Conservation (phyloP, 2,329 filamentous ascomycete genomes). For the Trichoderma hamatum region DNA sequence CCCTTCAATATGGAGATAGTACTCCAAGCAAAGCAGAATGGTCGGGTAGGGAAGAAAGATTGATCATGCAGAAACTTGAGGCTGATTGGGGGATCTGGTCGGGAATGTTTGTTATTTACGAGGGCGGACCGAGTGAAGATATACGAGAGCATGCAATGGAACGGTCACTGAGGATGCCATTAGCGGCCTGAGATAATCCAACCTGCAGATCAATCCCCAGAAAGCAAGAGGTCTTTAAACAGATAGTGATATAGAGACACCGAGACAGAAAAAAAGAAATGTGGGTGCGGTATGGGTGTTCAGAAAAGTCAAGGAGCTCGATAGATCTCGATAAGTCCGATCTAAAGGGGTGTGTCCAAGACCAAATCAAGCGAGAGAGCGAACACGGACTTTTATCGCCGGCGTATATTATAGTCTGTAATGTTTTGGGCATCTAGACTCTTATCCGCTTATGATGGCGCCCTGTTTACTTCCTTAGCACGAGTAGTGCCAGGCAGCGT, state of each 20-base stretch:
- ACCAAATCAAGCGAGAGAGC: slow-evolving; percentile 22
- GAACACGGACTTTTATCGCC: slow-evolving; percentile 26
- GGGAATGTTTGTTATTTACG: slow-evolving; percentile 42
- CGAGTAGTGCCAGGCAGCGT: neutral
- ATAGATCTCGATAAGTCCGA: slow-evolving; percentile 36
- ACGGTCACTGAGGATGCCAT: slow-evolving; percentile 40
- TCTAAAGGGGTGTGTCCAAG: slow-evolving; percentile 8
- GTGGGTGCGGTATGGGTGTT: slow-evolving; percentile 34
- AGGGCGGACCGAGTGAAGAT: slow-evolving; percentile 46
- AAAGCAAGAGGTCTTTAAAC: slow-evolving; percentile 38
- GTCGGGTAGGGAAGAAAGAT: slow-evolving; percentile 26
- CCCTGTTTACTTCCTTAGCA: slow-evolving; percentile 27
- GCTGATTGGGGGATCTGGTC: slow-evolving; percentile 34
- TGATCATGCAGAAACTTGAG: slow-evolving; percentile 25
- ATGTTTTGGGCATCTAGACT: slow-evolving; percentile 34
- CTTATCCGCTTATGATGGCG: slow-evolving; percentile 22
- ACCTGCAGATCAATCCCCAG: slow-evolving; percentile 41
- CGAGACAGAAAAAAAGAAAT: slow-evolving; percentile 44
- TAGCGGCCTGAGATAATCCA: slow-evolving; percentile 43
- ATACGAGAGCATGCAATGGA: slow-evolving; percentile 43
- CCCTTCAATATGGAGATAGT: slow-evolving; percentile 23
- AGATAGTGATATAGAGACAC: slow-evolving; percentile 35
- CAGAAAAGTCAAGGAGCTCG: slow-evolving; percentile 37
- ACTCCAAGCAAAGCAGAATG: slow-evolving; percentile 26
- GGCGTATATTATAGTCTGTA: slow-evolving; percentile 32